Conservation (phyloP, 139 green algal species). For the Micromonas commoda region DNA sequence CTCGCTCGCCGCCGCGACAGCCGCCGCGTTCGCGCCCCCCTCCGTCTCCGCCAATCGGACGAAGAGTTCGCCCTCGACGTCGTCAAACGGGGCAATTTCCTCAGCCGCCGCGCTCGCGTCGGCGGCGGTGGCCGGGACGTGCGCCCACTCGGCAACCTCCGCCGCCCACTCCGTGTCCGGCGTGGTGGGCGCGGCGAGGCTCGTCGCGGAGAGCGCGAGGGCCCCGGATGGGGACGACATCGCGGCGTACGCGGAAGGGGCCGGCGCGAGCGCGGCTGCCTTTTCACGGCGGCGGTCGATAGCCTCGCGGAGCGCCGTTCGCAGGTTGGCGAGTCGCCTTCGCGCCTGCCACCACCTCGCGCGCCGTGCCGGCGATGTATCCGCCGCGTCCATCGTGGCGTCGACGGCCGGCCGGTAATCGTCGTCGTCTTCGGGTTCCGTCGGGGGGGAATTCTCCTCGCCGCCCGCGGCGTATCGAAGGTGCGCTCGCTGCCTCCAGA, state of each 20-base stretch:
- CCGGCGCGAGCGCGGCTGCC: too few species aligned
- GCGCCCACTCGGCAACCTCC: background rate
- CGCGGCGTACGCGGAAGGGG: background rate
- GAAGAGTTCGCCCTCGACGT: background rate
- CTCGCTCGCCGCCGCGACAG: background rate
- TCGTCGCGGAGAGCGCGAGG: background rate
- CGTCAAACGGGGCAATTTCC: background rate
- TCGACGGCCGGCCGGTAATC: too few species aligned
- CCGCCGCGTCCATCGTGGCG: too few species aligned
- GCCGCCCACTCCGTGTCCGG: background rate
- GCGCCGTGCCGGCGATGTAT: too few species aligned
- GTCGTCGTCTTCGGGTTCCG: too few species aligned
- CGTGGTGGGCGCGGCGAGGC: background rate
- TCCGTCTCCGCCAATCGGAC: background rate
- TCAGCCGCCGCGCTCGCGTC: background rate
- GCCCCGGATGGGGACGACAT: background rate
- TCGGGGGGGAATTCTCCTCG: too few species aligned
- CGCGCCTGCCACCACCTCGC: too few species aligned
- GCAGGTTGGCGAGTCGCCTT: background rate
- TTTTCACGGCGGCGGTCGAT: background rate
- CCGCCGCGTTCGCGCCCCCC: too few species aligned
- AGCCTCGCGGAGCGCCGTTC: background rate
- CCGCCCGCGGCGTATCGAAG: background rate
- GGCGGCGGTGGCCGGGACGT: background rate
- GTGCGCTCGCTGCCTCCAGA: constrained; percentile 9